These are phyloP conservation scores for Cnidoscolus chayamansa DNA, from an alignment of 441 rosid species.

Conservation along the genomic window DNA sequence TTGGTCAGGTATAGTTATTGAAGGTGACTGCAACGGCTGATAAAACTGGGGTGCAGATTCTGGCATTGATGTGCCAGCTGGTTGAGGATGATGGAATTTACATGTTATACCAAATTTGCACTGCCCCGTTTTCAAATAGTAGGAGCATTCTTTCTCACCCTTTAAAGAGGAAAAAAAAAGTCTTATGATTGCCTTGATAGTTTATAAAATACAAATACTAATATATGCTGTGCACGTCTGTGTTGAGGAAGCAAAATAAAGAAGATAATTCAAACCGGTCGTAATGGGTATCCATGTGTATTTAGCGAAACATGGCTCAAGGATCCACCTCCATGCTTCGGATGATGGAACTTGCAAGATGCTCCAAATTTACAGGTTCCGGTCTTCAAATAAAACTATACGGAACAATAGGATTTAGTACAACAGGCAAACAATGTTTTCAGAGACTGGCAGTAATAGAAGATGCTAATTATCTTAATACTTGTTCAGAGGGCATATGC, in stretches of 20 bases:
- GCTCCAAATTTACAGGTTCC: constrained; percentile 98
- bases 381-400: constrained; percentile 82
- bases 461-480: neutral
- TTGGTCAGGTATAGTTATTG: constrained; percentile 66
- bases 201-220: neutral
- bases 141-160: constrained; percentile 95
- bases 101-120: constrained; percentile 93
- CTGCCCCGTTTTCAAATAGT: constrained; percentile 96
- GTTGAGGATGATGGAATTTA: constrained; percentile 97
- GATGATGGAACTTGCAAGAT: constrained; percentile 98
- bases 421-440: neutral
- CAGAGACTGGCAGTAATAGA: constrained; percentile 7
- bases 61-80: constrained; percentile 58
- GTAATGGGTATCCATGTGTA: constrained; percentile 72
- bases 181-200: neutral
- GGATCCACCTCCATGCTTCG: constrained; percentile 71
- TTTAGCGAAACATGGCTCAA: constrained; percentile 62
- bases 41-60: constrained; percentile 90
- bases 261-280: constrained; percentile 52
- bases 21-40: constrained; percentile 87
- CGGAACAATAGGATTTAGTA: constrained; percentile 7
- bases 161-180: constrained; percentile 8
- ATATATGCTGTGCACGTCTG: neutral
- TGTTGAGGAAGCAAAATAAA: constrained; percentile 7
- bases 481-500: neutral